Evolutionary conservation across 2,329 filamentous ascomycete genomes (phyloP).

Genomic region (Alternaria gaisen): DNA sequence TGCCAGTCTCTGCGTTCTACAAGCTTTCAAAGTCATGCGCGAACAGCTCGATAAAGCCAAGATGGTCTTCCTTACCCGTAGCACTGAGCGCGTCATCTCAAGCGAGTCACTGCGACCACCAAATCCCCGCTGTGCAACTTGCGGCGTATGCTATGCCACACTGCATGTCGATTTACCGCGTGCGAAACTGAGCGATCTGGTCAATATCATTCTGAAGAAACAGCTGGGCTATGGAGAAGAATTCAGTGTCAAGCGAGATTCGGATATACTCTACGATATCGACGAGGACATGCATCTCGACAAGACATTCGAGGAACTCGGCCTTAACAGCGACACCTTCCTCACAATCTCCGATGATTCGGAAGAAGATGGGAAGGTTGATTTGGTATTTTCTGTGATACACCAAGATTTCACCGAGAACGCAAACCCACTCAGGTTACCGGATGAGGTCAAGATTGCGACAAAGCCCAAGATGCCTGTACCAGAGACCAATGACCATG

Average conservation of each 20-base stretch:
- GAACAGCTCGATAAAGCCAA: constrained; percentile 73
- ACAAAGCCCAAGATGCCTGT: constrained; percentile 54
- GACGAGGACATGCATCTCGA: constrained; percentile 86
- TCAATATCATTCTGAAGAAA: constrained; percentile 74
- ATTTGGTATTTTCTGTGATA: constrained; percentile 77
- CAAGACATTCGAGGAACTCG: constrained; percentile 81
- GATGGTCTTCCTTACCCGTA: constrained; percentile 85
- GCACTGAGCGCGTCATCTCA: constrained; percentile 65
- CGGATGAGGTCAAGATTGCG: constrained; percentile 58
- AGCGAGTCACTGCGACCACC: constrained; percentile 67
- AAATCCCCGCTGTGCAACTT: constrained; percentile 84
- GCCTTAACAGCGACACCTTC: constrained; percentile 76
- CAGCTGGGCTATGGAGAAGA: constrained; percentile 83
- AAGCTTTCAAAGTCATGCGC: constrained; percentile 89
- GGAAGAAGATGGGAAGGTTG: constrained; percentile 79
- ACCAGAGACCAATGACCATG: constrained; percentile 41
- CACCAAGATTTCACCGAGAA: constrained; percentile 58
- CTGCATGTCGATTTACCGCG: constrained; percentile 73
- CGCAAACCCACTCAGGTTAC: constrained; percentile 65
- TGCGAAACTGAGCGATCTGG: constrained; percentile 80
- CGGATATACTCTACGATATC: constrained; percentile 80
- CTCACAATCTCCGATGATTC: constrained; percentile 86
- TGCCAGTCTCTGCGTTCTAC: constrained; percentile 87
- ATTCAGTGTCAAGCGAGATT: constrained; percentile 77
- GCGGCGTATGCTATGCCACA: constrained; percentile 74